Conservation (phyloP, 1,139 yeast genomes). For the Starmera stellimalicola region DNA sequence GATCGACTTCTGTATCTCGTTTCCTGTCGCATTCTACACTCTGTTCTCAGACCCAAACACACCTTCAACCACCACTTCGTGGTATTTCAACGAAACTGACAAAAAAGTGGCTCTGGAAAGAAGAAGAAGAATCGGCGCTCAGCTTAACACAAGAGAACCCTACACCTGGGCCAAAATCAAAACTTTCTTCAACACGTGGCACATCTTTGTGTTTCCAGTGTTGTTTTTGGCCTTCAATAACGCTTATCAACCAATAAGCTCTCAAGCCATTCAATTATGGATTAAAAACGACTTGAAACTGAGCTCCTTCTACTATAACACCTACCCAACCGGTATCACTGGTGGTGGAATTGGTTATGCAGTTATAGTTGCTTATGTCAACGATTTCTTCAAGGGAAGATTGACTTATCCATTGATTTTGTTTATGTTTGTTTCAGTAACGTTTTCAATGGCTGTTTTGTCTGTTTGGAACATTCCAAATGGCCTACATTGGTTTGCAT, state of each 20-base stretch:
- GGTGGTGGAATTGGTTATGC: slow-evolving; percentile 35
- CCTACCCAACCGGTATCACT: slow-evolving; percentile 35
- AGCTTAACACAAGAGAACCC: slow-evolving; percentile 31
- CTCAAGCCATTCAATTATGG: slow-evolving; percentile 45
- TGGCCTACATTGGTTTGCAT: slow-evolving; percentile 39
- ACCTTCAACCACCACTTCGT: slow-evolving; percentile 29
- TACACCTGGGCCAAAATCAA: slow-evolving; percentile 32
- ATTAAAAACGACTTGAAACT: slow-evolving; percentile 33
- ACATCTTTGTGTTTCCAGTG: slow-evolving; percentile 34
- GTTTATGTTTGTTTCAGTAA: slow-evolving; percentile 27
- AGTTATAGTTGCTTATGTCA: slow-evolving; percentile 28
- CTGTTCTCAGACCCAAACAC: slow-evolving; percentile 32
- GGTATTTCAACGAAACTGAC: slow-evolving; percentile 25
- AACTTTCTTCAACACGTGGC: slow-evolving; percentile 35
- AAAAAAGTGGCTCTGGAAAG: slow-evolving; percentile 27
- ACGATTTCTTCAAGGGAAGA: slow-evolving; percentile 36
- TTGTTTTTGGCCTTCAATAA: slow-evolving; percentile 40
- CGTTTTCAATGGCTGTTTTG: slow-evolving; percentile 33
- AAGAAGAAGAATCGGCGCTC: slow-evolving; percentile 34
- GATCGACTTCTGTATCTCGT: slow-evolving; percentile 39
- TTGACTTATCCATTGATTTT: slow-evolving; percentile 29
- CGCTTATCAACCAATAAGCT: slow-evolving; percentile 26
- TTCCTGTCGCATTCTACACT: slow-evolving; percentile 36
- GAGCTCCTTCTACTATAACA: slow-evolving; percentile 33
- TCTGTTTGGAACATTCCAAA: slow-evolving; percentile 38